Conservation (phyloP, 805 yeast species). For the Teunomyces tritomae region DNA sequence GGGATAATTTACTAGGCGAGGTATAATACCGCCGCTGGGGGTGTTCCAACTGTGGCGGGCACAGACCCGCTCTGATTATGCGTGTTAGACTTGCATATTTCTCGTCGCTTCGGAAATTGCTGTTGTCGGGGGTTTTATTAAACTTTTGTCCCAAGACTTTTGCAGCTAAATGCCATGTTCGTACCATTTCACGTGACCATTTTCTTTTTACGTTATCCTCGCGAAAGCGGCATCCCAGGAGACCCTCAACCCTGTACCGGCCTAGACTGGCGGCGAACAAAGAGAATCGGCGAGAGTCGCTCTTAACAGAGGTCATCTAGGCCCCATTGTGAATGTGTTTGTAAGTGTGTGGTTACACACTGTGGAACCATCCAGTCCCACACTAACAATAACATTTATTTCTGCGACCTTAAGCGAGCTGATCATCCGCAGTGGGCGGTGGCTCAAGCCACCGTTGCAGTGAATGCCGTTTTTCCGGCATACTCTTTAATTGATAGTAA, state of each 20-base stretch:
- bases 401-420: too few relatives aligned
- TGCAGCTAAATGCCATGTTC: slow-evolving; percentile 2
- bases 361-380: too few relatives aligned
- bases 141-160: neutral
- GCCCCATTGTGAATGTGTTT: too few relatives aligned
- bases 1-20: too few relatives aligned
- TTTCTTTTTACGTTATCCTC: neutral
- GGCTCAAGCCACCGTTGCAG: slow-evolving; percentile 8
- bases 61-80: neutral
- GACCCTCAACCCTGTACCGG: neutral
- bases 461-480: neutral
- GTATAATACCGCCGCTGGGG: too few relatives aligned
- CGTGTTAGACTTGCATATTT: neutral
- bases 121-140: neutral
- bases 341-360: too few relatives aligned
- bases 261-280: neutral
- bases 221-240: neutral
- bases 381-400: too few relatives aligned
- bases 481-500: neutral
- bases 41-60: neutral
- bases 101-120: neutral
- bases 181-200: slow-evolving; percentile 2
- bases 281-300: too few relatives aligned
- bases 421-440: neutral
- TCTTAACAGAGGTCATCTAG: too few relatives aligned